Conservation (phyloP, 345 rosid species). For the Clarkia xantiana region DNA sequence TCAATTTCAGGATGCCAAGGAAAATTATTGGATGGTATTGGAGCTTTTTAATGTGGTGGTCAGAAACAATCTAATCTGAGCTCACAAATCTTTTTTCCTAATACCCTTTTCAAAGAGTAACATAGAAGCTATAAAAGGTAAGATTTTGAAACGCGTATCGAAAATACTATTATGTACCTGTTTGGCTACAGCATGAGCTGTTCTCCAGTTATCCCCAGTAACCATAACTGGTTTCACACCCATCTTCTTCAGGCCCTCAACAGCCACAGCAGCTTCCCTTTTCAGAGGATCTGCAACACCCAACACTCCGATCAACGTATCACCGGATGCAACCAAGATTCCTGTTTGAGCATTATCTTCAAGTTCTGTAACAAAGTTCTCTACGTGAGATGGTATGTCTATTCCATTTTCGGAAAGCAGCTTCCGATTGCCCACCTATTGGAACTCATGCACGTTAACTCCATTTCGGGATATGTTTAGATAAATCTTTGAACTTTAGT, state of each 20-base stretch:
- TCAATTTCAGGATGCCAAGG: no score
- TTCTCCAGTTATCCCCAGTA: conserved; percentile 96
- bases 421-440: conserved; percentile 89
- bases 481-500: no score
- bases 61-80: no score
- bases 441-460: neutral
- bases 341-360: conserved; percentile 90
- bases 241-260: conserved; percentile 85
- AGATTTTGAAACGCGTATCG: no score
- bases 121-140: no score
- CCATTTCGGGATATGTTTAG: neutral
- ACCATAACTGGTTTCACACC: conserved; percentile 89
- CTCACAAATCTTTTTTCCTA: no score
- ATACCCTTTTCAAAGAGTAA: no score
- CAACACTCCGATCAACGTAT: conserved; percentile 50
- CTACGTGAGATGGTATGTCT: conserved; percentile 40
- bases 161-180: conserved; percentile 43
- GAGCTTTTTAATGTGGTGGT: no score
- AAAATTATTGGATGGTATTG: no score
- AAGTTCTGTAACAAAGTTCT: conserved; percentile 55
- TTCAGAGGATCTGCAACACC: conserved; percentile 90
- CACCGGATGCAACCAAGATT: conserved; percentile 47
- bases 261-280: conserved; percentile 88
- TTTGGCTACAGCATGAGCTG: conserved; percentile 86
- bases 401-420: conserved; percentile 60